A percentile compares a stretch with the other conserved stretches of the same genome.
Conservation (phyloP, 805 yeast genomes). For the Saturnispora galanensis region DNA sequence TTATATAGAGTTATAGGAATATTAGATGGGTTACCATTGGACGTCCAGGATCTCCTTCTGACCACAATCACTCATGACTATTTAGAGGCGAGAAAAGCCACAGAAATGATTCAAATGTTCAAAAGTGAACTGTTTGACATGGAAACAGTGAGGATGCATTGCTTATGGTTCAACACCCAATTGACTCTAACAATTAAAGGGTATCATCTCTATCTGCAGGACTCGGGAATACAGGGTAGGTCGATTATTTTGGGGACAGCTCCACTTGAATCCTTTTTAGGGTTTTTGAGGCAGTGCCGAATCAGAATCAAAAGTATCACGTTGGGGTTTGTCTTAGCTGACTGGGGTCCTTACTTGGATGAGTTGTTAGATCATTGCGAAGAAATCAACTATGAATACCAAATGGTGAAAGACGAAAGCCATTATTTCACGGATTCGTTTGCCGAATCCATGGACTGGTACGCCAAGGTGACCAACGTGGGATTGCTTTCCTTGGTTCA, state of each 20-base stretch:
- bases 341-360: not conserved
- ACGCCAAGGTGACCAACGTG: not conserved
- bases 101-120: constrained; percentile 2
- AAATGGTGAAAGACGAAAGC: not conserved
- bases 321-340: constrained; percentile 1
- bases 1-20: not conserved
- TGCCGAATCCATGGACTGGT: not conserved
- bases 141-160: not conserved
- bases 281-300: not conserved
- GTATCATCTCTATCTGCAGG: not conserved
- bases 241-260: not conserved
- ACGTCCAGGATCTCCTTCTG: not conserved
- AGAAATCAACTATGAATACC: constrained; percentile 3
- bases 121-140: too few species aligned
- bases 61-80: not conserved
- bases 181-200: constrained; percentile 3
- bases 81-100: not conserved
- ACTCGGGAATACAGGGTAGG: constrained; percentile 3
- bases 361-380: constrained; percentile 1
- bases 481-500: constrained; percentile 3
- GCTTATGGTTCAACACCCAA: not conserved
- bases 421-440: constrained; percentile 2
- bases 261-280: not conserved
- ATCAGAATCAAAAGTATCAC: not conserved
- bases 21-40: not conserved